These are phyloP conservation scores for Claviceps purpurea DNA, from an alignment of 2,329 filamentous ascomycete species.

Conservation along the genomic window DNA sequence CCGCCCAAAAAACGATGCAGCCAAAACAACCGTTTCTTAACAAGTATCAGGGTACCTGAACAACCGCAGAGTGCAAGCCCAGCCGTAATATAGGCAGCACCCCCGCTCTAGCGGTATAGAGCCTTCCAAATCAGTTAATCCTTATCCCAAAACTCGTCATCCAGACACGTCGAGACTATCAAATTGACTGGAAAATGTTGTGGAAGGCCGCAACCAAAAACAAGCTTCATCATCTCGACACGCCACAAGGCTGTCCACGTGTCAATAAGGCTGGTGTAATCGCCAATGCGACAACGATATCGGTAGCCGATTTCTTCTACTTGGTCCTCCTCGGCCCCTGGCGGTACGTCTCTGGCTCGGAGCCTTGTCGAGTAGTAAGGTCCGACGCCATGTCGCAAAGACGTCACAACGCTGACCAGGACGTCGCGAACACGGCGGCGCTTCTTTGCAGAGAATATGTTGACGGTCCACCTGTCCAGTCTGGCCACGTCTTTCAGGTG, in stretches of 20 bases:
- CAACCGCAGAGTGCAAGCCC: not conserved
- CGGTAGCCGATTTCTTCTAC: constrained; percentile 37
- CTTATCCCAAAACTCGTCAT: constrained; percentile 22
- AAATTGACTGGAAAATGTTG: constrained; percentile 25
- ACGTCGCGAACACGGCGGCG: constrained; percentile 33
- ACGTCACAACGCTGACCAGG: constrained; percentile 39
- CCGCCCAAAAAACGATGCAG: no score
- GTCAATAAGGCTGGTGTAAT: constrained; percentile 31
- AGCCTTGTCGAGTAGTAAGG: constrained; percentile 39
- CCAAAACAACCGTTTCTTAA: no score
- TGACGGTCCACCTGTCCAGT: constrained; percentile 24
- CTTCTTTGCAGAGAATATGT: constrained; percentile 35
- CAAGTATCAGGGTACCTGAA: no score
- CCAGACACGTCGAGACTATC: constrained; percentile 24
- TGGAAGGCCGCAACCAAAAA: constrained; percentile 33
- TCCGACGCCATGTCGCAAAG: constrained; percentile 39
- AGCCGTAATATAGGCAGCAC: not conserved
- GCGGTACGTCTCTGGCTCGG: constrained; percentile 24
- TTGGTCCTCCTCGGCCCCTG: constrained; percentile 27
- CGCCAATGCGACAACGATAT: constrained; percentile 34
- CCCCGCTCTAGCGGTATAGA: not conserved
- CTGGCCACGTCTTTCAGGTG: constrained; percentile 34
- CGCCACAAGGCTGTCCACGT: constrained; percentile 37
- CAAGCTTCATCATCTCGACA: constrained; percentile 32
- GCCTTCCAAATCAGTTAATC: constrained; percentile 2